Conservation (phyloP, 208 protist species). For the Crithidia expoeki region DNA sequence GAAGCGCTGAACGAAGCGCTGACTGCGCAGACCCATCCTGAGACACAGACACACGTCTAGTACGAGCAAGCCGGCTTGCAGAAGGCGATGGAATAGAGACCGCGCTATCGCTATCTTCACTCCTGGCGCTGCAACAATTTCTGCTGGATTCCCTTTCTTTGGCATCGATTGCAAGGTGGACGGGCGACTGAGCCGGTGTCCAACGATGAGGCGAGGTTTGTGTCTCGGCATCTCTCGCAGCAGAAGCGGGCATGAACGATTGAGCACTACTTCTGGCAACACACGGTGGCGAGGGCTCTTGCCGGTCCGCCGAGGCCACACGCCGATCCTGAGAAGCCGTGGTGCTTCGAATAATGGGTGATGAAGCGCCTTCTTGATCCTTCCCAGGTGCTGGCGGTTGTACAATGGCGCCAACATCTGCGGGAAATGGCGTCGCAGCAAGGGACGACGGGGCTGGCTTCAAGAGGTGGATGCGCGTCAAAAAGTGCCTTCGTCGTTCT, state of each 20-base stretch:
- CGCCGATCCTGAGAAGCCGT: constrained; percentile 5
- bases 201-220: constrained; percentile 2
- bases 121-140: neutral
- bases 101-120: too few relatives aligned
- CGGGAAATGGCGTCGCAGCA: neutral
- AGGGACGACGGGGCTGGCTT: constrained; percentile 29
- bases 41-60: neutral
- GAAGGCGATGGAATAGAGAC: neutral
- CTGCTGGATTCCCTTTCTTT: neutral
- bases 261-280: neutral
- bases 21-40: neutral
- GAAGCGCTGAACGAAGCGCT: constrained; percentile 13
- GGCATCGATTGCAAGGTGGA: neutral
- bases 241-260: too few relatives aligned
- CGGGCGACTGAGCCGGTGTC: constrained; percentile 10
- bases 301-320: neutral
- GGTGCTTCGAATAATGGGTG: neutral
- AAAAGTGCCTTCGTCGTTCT: constrained; percentile 38
- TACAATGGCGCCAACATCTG: neutral
- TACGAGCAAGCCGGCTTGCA: neutral
- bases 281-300: neutral
- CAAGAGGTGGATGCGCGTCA: constrained; percentile 42
- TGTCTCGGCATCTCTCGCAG: neutral
- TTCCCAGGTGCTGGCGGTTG: neutral
- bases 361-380: neutral